Conservation (phyloP, 805 yeast species). For the Candida sphagnicola region DNA sequence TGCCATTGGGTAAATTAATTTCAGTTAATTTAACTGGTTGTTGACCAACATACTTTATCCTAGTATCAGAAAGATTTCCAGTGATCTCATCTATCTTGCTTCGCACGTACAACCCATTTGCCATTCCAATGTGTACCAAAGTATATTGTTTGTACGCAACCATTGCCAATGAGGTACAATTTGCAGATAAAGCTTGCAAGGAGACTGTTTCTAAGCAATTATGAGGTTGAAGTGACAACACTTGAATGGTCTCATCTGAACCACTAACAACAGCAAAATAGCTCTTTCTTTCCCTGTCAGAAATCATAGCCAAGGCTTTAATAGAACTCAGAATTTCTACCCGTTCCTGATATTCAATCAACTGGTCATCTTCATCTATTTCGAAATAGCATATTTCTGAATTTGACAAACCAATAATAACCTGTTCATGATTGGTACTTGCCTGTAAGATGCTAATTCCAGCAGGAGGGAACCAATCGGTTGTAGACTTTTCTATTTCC, state of each 20-base stretch:
- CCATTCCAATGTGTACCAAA: slow-evolving; percentile 72
- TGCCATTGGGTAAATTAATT: slow-evolving; percentile 16
- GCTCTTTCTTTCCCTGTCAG: slow-evolving; percentile 46
- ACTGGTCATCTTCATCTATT: slow-evolving; percentile 52
- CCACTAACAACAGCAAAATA: slow-evolving; percentile 67
- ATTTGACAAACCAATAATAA: slow-evolving; percentile 67
- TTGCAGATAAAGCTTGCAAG: slow-evolving; percentile 62
- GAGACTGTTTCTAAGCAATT: slow-evolving; percentile 57
- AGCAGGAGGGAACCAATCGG: slow-evolving; percentile 81
- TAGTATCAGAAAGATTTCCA: slow-evolving; percentile 59
- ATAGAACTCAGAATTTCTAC: slow-evolving; percentile 51
- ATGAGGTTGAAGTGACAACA: slow-evolving; percentile 58
- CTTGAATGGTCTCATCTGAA: slow-evolving; percentile 64
- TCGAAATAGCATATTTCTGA: slow-evolving; percentile 82
- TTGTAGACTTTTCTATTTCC: slow-evolving; percentile 27
- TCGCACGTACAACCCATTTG: slow-evolving; percentile 75
- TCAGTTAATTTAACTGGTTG: slow-evolving; percentile 51
- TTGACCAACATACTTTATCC: slow-evolving; percentile 72
- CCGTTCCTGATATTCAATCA: slow-evolving; percentile 67
- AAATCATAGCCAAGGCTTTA: slow-evolving; percentile 38
- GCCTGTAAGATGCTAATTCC: slow-evolving; percentile 64
- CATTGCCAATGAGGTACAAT: slow-evolving; percentile 24
- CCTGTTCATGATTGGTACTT: slow-evolving; percentile 61
- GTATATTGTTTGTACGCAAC: slow-evolving; percentile 14
- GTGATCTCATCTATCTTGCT: slow-evolving; percentile 52